Base-by-base conservation (phyloP, 2,329 filamentous ascomycete genomes). In the Phoma sp. region DNA sequence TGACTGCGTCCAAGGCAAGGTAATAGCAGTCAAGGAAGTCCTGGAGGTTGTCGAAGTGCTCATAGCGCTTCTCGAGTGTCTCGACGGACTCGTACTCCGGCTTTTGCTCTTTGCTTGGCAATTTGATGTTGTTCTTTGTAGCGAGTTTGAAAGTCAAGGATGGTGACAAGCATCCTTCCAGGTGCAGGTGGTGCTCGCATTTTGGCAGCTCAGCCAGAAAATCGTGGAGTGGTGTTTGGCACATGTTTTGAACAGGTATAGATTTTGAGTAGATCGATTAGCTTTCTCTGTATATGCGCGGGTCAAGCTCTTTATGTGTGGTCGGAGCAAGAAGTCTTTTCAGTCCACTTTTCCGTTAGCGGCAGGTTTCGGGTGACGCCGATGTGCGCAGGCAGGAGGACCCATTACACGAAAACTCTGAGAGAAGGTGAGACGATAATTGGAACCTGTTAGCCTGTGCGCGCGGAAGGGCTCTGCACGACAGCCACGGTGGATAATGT, bases 21-120 rank as follows among this genome's bases (percentile, higher is more conserved):
- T 90, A 92, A 79, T 93, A 92, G 77, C 90, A 91, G 70, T 85
- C 81, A 22, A 93, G 82, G 76, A 93, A 93, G 76, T 92, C 89
- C 68, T 92, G 87, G 21, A 93, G 84, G 35, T 85, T 88, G 39
- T 83, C 82, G 76, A 92, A 93, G 51, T 78, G 74, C 54, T 82
- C 77, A 74, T 93, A 93, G 59, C 89, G 85, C 53, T 80, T 77
- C 37, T 80, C 77, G 12, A 93, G 82, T 2, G 85, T 72, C 37
- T 81, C 80, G 5, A 82, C 74, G 1, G 87, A 90, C 13, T 76
- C 72, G 73, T 90, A 93, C 29, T 86, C 85, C 19, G 83, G 74
- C 67, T 92, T 86, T 32, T 80, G 77, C 22, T 70, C 65, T 2
- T 78, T 74, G 31, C 70, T 67, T 1, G 79, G 76, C 3, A 93